Base-by-base conservation (phyloP, 495 filamentous ascomycete genomes). In the Podospora conica region DNA sequence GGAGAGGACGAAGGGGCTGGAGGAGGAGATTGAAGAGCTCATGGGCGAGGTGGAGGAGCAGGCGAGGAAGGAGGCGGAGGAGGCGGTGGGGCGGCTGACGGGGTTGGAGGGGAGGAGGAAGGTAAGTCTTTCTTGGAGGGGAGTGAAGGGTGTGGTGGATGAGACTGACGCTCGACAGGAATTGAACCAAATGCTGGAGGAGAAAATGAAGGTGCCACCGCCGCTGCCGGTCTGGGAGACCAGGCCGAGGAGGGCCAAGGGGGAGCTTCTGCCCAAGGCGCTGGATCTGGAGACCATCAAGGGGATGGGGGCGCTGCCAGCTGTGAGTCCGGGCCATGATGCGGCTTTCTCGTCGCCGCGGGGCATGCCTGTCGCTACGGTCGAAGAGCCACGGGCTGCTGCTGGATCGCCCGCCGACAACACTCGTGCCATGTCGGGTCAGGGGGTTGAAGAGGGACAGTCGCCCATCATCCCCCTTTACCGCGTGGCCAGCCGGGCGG, bases 101-200 rank as follows among this genome's bases (percentile, higher is more conserved):
- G 65, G 58, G 18, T 57, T 79, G 55, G 76, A 79, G 28, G 74
- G 74, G 23, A 69, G 64, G 66, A 69, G 76, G 68, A 64, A 66
- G 57, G 77, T 75, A 65, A 57, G 73, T 29, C n/a, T 1, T 11
- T 10, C 15, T n/a, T 15, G 3, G 18, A 10, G 28, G 2, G 28
- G 28, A 9, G 3, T 18, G 4, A 24, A 25, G 22, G 24, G 21
- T 3, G 21, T 53, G 11, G 0, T 33, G 2, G 27, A 23, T 27
- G 25, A 27, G 29, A 54, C 21, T 57, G 55, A 57, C 23, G 3
- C 2, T 5, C 0, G 2, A 9, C 55, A 57, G 55, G 55, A 57
- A 57, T 15, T 57, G 55, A 57, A 57, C 11, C 55, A 27, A 3
- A 6, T 57, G 22, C 3, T 57, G 22, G 55, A 57, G 22, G 55